phyloP scores from a whole-genome alignment of 2,329 filamentous ascomycete species.

The Thielaviopsis punctulata region DNA sequence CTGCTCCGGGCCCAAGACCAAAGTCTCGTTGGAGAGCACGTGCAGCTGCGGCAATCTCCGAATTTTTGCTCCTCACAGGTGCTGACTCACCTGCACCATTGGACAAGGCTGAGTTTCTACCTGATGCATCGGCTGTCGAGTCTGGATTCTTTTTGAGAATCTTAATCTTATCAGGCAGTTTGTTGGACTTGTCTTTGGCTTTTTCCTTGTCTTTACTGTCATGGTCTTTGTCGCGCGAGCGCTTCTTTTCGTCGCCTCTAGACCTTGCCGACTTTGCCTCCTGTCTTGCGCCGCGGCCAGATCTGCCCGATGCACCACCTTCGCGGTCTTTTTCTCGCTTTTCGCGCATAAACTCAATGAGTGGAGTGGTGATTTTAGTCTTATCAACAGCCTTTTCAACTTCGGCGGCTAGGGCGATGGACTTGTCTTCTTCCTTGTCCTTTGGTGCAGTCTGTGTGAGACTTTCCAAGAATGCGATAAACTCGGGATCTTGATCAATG shows the following conservation, averaged over 20 bases:
- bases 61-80: slow-evolving; percentile 36
- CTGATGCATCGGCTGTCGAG: slow-evolving; percentile 26
- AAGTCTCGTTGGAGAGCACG: slow-evolving; percentile 49
- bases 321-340: slow-evolving; percentile 59
- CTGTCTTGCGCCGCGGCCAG: slow-evolving; percentile 37
- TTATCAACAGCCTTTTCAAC: slow-evolving; percentile 37
- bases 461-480: slow-evolving; percentile 79
- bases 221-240: slow-evolving; percentile 35
- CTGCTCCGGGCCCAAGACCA: slow-evolving; percentile 44
- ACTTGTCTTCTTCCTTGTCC: slow-evolving; percentile 27
- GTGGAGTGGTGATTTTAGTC: slow-evolving; percentile 45
- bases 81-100: slow-evolving; percentile 15
- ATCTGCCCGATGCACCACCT: slow-evolving; percentile 28
- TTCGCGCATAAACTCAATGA: slow-evolving; percentile 79
- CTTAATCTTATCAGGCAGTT: slow-evolving; percentile 42
- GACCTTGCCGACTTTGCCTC: slow-evolving; percentile 35
- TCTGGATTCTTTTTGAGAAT: slow-evolving; percentile 45
- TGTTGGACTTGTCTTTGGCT: slow-evolving; percentile 30
- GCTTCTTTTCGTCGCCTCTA: slow-evolving; percentile 29
- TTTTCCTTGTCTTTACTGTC: slow-evolving; percentile 37
- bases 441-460: slow-evolving; percentile 35
- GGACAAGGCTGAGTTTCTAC: slow-evolving; percentile 20
- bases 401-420: slow-evolving; percentile 27
- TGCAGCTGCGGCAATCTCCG: slow-evolving; percentile 45
- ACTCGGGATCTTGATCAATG: slow-evolving; percentile 92